phyloP scores from a whole-genome alignment of 169 alveolate species.

The Eimeria praecox region DNA sequence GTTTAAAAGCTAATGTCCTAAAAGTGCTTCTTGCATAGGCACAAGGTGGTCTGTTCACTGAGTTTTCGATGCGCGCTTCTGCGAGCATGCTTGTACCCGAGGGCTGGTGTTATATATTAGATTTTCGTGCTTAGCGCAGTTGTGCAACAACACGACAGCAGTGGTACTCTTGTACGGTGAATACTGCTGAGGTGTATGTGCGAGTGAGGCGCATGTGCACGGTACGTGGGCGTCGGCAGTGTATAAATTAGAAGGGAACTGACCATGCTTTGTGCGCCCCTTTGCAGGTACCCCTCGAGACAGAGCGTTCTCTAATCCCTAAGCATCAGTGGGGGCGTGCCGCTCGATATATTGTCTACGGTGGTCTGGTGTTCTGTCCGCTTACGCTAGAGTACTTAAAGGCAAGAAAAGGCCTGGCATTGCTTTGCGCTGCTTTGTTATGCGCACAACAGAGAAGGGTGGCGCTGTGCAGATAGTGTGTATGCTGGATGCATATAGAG shows the following conservation, averaged over 20 bases:
- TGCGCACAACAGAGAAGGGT: neutral
- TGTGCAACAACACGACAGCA: neutral
- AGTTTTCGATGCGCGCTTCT: neutral
- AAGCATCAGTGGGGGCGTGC: conserved; percentile 91
- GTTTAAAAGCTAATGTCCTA: neutral
- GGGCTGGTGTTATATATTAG: neutral
- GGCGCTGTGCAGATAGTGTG: neutral
- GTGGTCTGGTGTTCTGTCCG: conserved; percentile 90
- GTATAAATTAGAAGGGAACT: neutral
- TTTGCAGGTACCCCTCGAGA: conserved; percentile 83
- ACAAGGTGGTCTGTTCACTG: neutral
- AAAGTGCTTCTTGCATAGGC: neutral
- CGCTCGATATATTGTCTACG: conserved; percentile 90
- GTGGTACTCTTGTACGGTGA: neutral
- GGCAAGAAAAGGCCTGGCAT: neutral
- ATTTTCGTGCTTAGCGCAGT: neutral
- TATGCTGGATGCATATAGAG: neutral
- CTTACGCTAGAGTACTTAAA: conserved; percentile 82
- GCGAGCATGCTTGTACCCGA: neutral
- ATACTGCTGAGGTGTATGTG: neutral
- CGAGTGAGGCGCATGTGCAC: neutral
- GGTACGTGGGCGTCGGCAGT: neutral
- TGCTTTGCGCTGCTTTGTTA: neutral
- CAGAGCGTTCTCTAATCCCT: conserved; percentile 87
- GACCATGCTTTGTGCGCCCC: neutral